phyloP scores from a whole-genome alignment of 2,329 filamentous ascomycete species.

The Stemphylium vesicarium region DNA sequence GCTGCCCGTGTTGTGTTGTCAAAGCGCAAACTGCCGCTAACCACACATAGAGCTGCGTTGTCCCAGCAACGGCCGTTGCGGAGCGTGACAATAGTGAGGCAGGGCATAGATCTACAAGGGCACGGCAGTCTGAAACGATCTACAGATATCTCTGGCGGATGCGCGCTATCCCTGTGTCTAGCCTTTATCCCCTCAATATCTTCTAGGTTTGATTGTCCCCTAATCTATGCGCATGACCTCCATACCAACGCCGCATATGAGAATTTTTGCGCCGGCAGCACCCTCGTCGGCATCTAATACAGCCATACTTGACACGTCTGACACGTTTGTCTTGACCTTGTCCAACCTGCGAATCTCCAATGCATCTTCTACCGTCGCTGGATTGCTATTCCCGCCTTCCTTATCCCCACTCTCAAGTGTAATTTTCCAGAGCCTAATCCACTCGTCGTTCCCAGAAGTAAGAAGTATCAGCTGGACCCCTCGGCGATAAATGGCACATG shows the following conservation, averaged over 20 bases:
- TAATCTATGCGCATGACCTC: conserved; percentile 34
- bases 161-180: neutral
- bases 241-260: conserved; percentile 47
- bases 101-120: neutral
- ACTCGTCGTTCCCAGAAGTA: conserved; percentile 56
- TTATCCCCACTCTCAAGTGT: neutral
- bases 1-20: conserved; percentile 32
- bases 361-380: conserved; percentile 2
- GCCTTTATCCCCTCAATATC: neutral
- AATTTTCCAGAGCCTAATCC: conserved; percentile 56
- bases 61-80: conserved; percentile 19
- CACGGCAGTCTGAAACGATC: conserved; percentile 2
- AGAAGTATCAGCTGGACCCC: conserved; percentile 29
- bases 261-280: conserved; percentile 18
- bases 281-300: conserved; percentile 33
- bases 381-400: neutral
- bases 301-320: conserved; percentile 62
- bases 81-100: neutral
- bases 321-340: conserved; percentile 56
- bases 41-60: conserved; percentile 16
- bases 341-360: conserved; percentile 40
- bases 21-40: conserved; percentile 24
- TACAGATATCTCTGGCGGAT: neutral
- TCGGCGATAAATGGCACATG: conserved; percentile 51
- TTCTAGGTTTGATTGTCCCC: neutral